Percentiles rank a stretch among this genome's conserved stretches.
These are phyloP conservation scores for Phlyctochytrium arcticum DNA, from an alignment of 192 early-diverging fungal genomes.

Conservation along the genomic window DNA sequence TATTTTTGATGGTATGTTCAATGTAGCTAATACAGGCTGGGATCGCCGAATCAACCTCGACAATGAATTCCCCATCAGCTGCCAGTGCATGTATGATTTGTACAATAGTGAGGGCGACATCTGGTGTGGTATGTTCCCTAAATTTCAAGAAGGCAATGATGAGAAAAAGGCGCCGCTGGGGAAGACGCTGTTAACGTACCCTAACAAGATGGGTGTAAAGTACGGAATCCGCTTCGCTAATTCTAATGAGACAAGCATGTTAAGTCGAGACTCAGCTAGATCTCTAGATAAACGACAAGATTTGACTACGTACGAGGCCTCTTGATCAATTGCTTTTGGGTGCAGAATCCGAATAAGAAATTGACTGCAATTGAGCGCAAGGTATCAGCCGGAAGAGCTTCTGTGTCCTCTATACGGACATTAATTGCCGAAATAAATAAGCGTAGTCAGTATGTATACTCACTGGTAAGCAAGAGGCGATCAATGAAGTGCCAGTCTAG, in stretches of 20 bases:
- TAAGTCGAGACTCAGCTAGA: background rate
- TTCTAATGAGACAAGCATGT: background rate
- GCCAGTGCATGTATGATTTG: no score
- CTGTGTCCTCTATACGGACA: background rate
- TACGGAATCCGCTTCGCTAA: background rate
- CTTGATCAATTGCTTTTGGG: background rate
- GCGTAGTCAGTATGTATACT: background rate
- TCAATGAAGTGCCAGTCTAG: constrained; percentile 54
- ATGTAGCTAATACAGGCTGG: no score
- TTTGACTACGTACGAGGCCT: background rate
- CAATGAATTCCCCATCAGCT: no score
- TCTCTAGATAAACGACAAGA: background rate
- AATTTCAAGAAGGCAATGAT: no score
- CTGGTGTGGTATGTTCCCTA: no score
- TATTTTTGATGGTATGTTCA: no score
- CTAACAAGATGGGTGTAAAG: background rate
- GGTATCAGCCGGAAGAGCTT: constrained; percentile 4
- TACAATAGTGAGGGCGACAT: no score
- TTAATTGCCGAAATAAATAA: background rate
- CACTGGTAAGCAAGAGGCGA: constrained; percentile 35
- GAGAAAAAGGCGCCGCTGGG: no score
- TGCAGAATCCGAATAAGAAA: background rate
- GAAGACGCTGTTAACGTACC: no score
- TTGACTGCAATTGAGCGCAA: constrained; percentile 14
- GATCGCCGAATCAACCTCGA: no score